Conservation (phyloP, 2,329 filamentous ascomycete species). For the Tolypocladium sp. region DNA sequence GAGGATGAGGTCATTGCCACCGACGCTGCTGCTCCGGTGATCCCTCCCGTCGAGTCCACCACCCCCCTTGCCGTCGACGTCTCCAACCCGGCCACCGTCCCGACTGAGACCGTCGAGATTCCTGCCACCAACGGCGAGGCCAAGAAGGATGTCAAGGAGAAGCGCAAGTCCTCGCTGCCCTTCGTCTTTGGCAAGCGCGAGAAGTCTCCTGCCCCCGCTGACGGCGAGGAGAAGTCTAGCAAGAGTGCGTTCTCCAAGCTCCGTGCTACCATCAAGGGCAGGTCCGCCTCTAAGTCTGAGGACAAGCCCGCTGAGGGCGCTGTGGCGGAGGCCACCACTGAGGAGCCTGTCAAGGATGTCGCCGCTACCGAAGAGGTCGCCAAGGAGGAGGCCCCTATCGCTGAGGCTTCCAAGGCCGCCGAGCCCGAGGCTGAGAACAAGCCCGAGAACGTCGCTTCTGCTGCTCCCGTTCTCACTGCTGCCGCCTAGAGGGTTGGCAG, state of each 20-base stretch:
- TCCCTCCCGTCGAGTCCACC: slow-evolving; percentile 48
- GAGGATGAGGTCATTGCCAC: slow-evolving; percentile 33
- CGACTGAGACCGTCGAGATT: slow-evolving; percentile 37
- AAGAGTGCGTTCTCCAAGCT: slow-evolving; percentile 52
- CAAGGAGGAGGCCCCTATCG: slow-evolving; percentile 21
- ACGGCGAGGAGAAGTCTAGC: slow-evolving; percentile 42
- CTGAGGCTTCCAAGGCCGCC: slow-evolving; percentile 14
- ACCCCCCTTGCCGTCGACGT: slow-evolving; percentile 49
- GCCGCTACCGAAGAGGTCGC: slow-evolving; percentile 16
- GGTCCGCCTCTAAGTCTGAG: slow-evolving; percentile 31
- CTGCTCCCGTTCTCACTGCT: slow-evolving; percentile 39
- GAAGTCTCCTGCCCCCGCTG: slow-evolving; percentile 45
- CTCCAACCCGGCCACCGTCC: slow-evolving; percentile 34
- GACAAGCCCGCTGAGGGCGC: slow-evolving; percentile 28
- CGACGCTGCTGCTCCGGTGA: slow-evolving; percentile 47
- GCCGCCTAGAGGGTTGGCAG: slow-evolving; percentile 34
- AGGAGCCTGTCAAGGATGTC: slow-evolving; percentile 22
- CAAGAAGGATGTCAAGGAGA: slow-evolving; percentile 62
- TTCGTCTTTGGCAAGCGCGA: slow-evolving; percentile 79
- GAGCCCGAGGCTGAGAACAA: slow-evolving; percentile 29
- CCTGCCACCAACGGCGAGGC: slow-evolving; percentile 40
- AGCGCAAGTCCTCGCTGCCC: slow-evolving; percentile 70
- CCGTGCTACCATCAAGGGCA: slow-evolving; percentile 45
- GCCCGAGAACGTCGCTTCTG: slow-evolving; percentile 28
- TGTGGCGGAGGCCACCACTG: slow-evolving; percentile 24